Percentiles rank a stretch among this genome's conserved stretches.
Conservation (phyloP, 805 yeast species). For the Clavispora carvajalis region DNA sequence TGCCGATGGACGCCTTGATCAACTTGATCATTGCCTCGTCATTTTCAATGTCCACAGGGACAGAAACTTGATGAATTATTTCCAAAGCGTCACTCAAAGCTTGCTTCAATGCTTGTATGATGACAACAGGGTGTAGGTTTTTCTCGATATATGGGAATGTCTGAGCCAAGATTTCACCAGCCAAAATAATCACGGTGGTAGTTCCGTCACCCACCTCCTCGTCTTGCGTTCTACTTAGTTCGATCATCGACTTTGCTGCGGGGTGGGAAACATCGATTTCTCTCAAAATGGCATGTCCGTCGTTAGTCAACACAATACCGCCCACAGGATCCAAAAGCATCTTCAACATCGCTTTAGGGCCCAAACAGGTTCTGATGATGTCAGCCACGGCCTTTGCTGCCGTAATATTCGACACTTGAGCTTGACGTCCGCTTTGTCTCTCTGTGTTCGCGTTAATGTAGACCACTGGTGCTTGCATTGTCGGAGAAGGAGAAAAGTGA, state of each 20-base stretch:
- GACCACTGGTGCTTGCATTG: conserved; percentile 45
- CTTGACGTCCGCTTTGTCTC: conserved; percentile 94
- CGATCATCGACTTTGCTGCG: conserved; percentile 98
- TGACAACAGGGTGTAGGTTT: conserved; percentile 94
- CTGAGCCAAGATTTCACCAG: conserved; percentile 95
- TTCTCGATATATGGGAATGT: conserved; percentile 91
- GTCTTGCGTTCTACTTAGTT: conserved; percentile 92
- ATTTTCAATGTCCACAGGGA: conserved; percentile 76
- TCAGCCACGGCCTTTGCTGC: conserved; percentile 99
- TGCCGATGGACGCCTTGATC: conserved; percentile 89
- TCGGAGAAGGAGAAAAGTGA: conserved; percentile 1
- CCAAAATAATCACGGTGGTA: conserved; percentile 92
- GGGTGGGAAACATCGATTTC: conserved; percentile 98
- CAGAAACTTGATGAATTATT: conserved; percentile 76
- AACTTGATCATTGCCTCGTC: conserved; percentile 83
- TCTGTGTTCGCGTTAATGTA: conserved; percentile 73
- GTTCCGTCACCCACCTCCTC: conserved; percentile 99
- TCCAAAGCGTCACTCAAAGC: conserved; percentile 89
- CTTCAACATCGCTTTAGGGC: conserved; percentile 98
- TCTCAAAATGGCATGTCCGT: conserved; percentile 96
- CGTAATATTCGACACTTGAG: conserved; percentile 93
- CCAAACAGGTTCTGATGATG: conserved; percentile 94
- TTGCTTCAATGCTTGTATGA: conserved; percentile 87
- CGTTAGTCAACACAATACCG: conserved; percentile 94
- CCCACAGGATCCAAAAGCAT: conserved; percentile 97